Percentiles rank a stretch among this genome's conserved stretches.
Conservation (phyloP, 2,329 filamentous ascomycete species). For the Diaporthe longicolla region DNA sequence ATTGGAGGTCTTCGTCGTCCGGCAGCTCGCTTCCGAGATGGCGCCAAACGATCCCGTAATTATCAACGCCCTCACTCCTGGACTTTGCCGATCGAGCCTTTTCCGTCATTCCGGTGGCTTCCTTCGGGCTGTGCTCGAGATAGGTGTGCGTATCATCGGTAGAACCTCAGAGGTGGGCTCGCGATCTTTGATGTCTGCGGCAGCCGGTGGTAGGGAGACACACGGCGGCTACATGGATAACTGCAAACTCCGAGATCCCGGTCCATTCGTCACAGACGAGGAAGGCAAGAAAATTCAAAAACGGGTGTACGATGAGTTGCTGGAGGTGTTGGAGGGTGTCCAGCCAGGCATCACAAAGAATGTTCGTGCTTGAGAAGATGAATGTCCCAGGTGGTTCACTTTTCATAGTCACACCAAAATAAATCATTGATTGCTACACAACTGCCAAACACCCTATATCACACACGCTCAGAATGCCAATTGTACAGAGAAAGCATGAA, state of each 20-base stretch:
- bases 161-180: constrained; percentile 57
- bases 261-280: constrained; percentile 52
- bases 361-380: constrained; percentile 45
- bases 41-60: constrained; percentile 51
- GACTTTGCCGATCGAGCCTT: constrained; percentile 57
- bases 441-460: too few species aligned
- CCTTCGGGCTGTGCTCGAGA: constrained; percentile 1
- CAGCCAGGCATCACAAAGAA: constrained; percentile 56
- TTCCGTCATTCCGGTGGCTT: constrained; percentile 48
- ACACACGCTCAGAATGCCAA: not conserved
- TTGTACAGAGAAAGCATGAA: not conserved
- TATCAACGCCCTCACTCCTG: constrained; percentile 57
- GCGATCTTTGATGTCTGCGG: constrained; percentile 56
- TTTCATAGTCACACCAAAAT: not conserved
- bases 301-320: constrained; percentile 59
- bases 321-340: constrained; percentile 58
- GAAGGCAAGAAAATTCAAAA: constrained; percentile 54
- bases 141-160: constrained; percentile 46
- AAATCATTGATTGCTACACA: not conserved
- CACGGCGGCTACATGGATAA: constrained; percentile 59
- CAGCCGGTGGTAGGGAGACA: constrained; percentile 53
- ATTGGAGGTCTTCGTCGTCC: constrained; percentile 50
- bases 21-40: constrained; percentile 53
- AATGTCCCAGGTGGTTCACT: too few species aligned
- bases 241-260: constrained; percentile 49